Evolutionary conservation across 2,329 filamentous ascomycete genomes (phyloP).

Genomic region (Cercospora sesami): DNA sequence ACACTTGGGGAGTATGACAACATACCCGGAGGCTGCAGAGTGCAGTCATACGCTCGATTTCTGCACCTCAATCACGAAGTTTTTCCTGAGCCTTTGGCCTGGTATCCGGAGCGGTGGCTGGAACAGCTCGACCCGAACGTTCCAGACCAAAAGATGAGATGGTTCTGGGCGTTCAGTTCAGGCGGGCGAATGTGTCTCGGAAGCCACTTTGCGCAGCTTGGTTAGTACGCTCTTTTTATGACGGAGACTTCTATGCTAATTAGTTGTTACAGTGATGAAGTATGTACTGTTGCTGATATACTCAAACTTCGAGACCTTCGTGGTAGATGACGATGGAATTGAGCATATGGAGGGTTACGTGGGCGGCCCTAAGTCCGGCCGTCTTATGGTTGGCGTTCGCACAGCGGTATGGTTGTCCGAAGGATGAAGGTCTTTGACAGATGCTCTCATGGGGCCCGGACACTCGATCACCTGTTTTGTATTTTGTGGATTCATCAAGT

Average conservation of each 20-base stretch:
- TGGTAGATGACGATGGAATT: slow-evolving; percentile 2
- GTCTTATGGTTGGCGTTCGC: background rate
- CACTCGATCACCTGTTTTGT: too few species aligned
- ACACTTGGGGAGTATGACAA: slow-evolving; percentile 5
- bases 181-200: slow-evolving; percentile 10
- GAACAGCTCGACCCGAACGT: background rate
- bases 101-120: slow-evolving; percentile 4
- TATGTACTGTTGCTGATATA: slow-evolving; percentile 3
- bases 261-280: background rate
- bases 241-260: background rate
- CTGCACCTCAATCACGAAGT: slow-evolving; percentile 1
- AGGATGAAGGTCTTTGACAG: background rate
- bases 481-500: too few species aligned
- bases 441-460: too few species aligned
- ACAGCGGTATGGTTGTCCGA: background rate
- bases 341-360: slow-evolving; percentile 11
- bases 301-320: slow-evolving; percentile 5
- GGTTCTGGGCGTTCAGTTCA: slow-evolving; percentile 10
- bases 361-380: slow-evolving; percentile 10
- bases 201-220: slow-evolving; percentile 8
- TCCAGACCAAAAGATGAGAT: slow-evolving; percentile 7
- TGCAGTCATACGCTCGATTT: slow-evolving; percentile 5
- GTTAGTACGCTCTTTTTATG: background rate
- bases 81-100: background rate
- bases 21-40: slow-evolving; percentile 6